A percentile compares a stretch with the other conserved stretches of the same genome.
phyloP scores from a whole-genome alignment of 306 rosid genomes.

The Castanea mollissima region DNA sequence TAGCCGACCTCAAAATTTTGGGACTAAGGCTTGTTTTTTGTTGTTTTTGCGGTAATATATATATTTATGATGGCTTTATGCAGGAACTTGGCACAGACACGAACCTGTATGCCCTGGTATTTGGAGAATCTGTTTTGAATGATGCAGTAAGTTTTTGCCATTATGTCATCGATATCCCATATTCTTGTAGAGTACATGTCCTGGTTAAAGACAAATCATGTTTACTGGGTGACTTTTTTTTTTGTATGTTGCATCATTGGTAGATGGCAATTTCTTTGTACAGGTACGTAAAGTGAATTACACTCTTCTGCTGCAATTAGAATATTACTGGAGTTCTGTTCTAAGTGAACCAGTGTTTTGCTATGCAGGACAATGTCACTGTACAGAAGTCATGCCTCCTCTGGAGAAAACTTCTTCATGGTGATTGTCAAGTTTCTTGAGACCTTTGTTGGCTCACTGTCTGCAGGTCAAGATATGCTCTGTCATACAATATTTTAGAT shows the following conservation, averaged over 20 bases:
- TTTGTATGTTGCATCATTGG: slow-evolving; percentile 25
- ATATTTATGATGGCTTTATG: slow-evolving; percentile 16
- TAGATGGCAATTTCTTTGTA: slow-evolving; percentile 99
- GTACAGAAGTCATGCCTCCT: slow-evolving; percentile 55
- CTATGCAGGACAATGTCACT: slow-evolving; percentile 81
- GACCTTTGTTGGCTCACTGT: slow-evolving; percentile 96
- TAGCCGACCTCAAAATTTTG: too few relatives aligned
- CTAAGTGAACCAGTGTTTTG: slow-evolving; percentile 20
- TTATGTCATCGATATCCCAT: slow-evolving; percentile 7
- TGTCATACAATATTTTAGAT: not conserved
- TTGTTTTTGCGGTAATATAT: not conserved
- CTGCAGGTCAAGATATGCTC: slow-evolving; percentile 64
- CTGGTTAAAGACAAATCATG: slow-evolving; percentile 26
- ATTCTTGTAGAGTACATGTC: slow-evolving; percentile 15
- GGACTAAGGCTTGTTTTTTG: too few relatives aligned
- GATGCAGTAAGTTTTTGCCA: slow-evolving; percentile 72
- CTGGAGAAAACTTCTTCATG: slow-evolving; percentile 78
- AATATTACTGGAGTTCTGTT: slow-evolving; percentile 23
- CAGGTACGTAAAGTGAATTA: slow-evolving; percentile 55
- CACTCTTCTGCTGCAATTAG: slow-evolving; percentile 4
- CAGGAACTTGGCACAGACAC: slow-evolving; percentile 94
- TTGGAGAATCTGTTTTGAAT: slow-evolving; percentile 97
- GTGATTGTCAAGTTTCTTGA: slow-evolving; percentile 88
- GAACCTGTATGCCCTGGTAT: slow-evolving; percentile 95
- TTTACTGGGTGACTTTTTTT: slow-evolving; percentile 16